These are phyloP conservation scores for Stramenopiles sp. DNA, from an alignment of 352 stramenopile species.

Conservation along the genomic window DNA sequence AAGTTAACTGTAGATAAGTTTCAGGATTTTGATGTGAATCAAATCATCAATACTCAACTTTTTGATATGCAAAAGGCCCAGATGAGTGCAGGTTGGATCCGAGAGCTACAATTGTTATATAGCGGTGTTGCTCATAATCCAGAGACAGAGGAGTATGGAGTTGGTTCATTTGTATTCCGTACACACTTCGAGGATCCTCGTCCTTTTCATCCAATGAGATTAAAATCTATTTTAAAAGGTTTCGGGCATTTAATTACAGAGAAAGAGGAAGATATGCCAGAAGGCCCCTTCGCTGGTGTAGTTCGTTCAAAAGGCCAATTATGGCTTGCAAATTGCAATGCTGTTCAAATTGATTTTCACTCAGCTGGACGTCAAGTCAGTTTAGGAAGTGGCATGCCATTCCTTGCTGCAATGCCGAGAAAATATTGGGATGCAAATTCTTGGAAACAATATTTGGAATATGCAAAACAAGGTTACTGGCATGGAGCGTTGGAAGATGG, in stretches of 20 bases:
- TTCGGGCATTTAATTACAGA: not conserved
- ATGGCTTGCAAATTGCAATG: constrained; percentile 28
- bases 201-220: constrained; percentile 48
- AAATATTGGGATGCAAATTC: not conserved
- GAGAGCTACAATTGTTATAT: constrained; percentile 32
- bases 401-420: not conserved
- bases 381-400: not conserved
- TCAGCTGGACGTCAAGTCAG: not conserved
- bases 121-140: constrained; percentile 29
- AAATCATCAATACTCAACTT: constrained; percentile 51
- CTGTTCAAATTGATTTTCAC: not conserved
- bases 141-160: constrained; percentile 71
- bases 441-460: not conserved
- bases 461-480: not conserved
- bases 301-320: constrained; percentile 35
- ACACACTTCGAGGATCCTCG: constrained; percentile 17
- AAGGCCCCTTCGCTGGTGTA: constrained; percentile 11
- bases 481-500: not conserved
- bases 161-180: constrained; percentile 62
- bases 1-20: not conserved
- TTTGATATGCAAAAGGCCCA: constrained; percentile 59
- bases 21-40: constrained; percentile 27
- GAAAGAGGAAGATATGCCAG: not conserved
- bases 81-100: constrained; percentile 48
- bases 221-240: constrained; percentile 22